Evolutionary conservation across 495 filamentous ascomycete species (phyloP).

Genomic region (Corynascus novoguineensis): DNA sequence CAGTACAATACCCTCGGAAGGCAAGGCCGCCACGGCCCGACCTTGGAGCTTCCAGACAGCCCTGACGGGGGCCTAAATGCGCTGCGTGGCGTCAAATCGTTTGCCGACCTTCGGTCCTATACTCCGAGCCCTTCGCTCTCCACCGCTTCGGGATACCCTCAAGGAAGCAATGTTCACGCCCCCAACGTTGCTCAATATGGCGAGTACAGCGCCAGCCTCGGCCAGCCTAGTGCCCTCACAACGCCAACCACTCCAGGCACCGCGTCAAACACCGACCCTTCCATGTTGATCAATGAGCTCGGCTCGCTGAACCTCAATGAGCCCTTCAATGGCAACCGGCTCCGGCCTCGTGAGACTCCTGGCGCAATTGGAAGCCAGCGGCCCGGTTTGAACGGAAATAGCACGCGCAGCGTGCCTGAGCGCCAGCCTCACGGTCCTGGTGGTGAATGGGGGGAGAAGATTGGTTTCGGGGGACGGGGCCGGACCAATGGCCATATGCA

Average conservation of each 20-base stretch:
- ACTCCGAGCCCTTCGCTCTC: conserved; percentile 91
- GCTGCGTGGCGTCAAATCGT: conserved; percentile 92
- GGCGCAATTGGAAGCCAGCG: conserved; percentile 87
- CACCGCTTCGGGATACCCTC: conserved; percentile 47
- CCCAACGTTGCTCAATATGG: conserved; percentile 57
- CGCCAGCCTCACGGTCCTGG: conserved; percentile 77
- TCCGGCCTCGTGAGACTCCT: conserved; percentile 42
- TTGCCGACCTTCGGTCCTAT: conserved; percentile 90
- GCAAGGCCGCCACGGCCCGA: conserved; percentile 58
- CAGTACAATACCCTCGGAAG: conserved; percentile 70
- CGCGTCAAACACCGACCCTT: conserved; percentile 54
- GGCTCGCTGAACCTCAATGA: conserved; percentile 61
- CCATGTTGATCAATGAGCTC: conserved; percentile 51
- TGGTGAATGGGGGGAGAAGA: conserved; percentile 61
- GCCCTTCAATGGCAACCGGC: conserved; percentile 51
- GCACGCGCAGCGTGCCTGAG: conserved; percentile 64
- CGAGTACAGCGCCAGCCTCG: conserved; percentile 34
- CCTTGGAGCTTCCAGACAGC: conserved; percentile 79
- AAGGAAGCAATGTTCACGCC: conserved; percentile 38
- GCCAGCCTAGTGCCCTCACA: conserved; percentile 37
- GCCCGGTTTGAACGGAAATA: conserved; percentile 58
- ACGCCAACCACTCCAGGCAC: conserved; percentile 45
- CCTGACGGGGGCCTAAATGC: conserved; percentile 51
- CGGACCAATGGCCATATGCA: conserved; percentile 77
- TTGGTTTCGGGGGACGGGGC: conserved; percentile 60